phyloP scores from a whole-genome alignment of 2,329 filamentous ascomycete genomes.

The Colletotrichum camelliae region DNA sequence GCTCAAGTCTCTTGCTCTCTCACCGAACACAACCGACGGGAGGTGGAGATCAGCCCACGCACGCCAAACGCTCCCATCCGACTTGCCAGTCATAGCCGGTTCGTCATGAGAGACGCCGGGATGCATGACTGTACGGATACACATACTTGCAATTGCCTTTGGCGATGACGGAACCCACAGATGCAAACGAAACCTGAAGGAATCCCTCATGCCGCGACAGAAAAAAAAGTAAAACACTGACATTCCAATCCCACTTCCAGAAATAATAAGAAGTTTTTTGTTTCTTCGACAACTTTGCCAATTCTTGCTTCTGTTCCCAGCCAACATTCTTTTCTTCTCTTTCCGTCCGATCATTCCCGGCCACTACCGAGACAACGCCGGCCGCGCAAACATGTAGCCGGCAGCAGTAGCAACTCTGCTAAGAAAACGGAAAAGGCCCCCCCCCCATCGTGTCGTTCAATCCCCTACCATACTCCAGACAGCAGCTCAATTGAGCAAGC shows the following conservation, averaged over 20 bases:
- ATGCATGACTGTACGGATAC: not conserved
- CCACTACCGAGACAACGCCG: not conserved
- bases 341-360: not conserved
- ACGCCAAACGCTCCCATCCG: not conserved
- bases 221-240: not conserved
- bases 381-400: not conserved
- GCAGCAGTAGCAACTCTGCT: not conserved
- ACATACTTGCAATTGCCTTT: not conserved
- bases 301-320: not conserved
- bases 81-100: conserved; percentile 19
- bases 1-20: not conserved
- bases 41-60: conserved; percentile 13
- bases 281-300: not conserved
- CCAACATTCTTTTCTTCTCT: not conserved
- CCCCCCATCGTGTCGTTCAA: not conserved
- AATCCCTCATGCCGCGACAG: not conserved
- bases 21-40: conserved; percentile 15
- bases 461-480: not conserved
- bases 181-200: not conserved
- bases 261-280: not conserved
- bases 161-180: not conserved
- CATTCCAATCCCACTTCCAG: not conserved
- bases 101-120: not conserved
- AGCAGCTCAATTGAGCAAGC: not conserved
- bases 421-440: not conserved